Base-by-base conservation (phyloP, 805 yeast genomes). In the Hanseniaspora nectarophila region DNA sequence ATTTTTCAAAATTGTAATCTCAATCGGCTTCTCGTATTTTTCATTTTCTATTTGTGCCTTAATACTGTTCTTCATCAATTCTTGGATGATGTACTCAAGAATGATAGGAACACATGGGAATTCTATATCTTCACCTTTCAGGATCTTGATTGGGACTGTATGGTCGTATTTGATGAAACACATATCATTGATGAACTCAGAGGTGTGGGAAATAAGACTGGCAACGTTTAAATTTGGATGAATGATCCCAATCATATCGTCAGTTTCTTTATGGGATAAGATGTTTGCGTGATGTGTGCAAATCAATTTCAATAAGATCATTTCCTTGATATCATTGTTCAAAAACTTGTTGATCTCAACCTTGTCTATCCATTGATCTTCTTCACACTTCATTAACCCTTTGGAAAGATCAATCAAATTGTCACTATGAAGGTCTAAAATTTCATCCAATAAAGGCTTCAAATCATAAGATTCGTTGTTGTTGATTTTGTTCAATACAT, bases 41-140 rank as follows among this genome's bases (percentile, higher is more conserved):
- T 69, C 62, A 53, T 77, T 77, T 63, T 90, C 97, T 50, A 90
- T 82, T 51, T 85, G 88, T 0, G 98, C 95, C 51, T 96, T 70
- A 56, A 83, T 80, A 5, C 95, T 77, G 65, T 90, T 90, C 66
- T 90, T 90, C 58, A 90, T 72, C 20, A 90, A 68, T 67, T 90
- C 98, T 21, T 85, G 85, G 53, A 88, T 71, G 45, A 90, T 79
- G 62, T 92, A 90, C 63, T 90, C 96, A 49, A 92, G 66, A 63
- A 89, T 95, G 43, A 82, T 81, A 20, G 92, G 86, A 42, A 90
- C 82, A 64, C 87, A 90, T 0, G 96, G 90, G 62, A 89, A 78
- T 23, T 69, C 67, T 15, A 85, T 70, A 23, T 77, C 75, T 32
- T 68, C 69, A n/a, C 80, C 78, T 51, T 67, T 67, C 43, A 82